Base-by-base conservation (phyloP, 2,329 filamentous ascomycete species). In the Claviceps capensis region DNA sequence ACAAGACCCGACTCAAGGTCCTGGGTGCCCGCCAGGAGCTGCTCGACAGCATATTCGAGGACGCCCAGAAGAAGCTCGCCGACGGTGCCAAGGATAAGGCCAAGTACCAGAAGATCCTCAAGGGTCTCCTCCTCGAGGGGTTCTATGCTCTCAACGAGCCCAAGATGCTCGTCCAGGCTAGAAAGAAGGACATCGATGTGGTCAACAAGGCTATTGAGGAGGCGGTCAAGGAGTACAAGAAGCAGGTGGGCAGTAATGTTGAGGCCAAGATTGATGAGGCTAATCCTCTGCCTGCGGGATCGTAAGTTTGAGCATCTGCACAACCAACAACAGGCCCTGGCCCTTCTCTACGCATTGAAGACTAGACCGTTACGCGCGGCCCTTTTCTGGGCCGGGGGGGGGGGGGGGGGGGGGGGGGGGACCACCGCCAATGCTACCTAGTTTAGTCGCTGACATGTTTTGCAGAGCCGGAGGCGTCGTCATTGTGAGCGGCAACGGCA, bases 1-100 rank as follows among this genome's bases (percentile, higher is more conserved):
- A 98, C 79, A 95, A 95, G 78, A 93, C 88, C 53, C 83, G 93
- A 55, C 83, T 98, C 70, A 85, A 85, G 67, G 85, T 98, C 52
- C 83, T 98, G 54, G 79, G 79, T 57, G 86, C 89, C 54, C 81
- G 90, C 62, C 93, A 98, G 77, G 85, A 91, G 71, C 75, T 98
- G 63, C 81, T 98, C 61, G 88, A 98, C 69, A 77, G 79, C 57
- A 83, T 98, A 67, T 98, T 97, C 67, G 85, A 94, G 67, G 71
- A 82, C 55, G 85, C 90, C 57, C 74, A 82, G 65, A 80, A 82
- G 69, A 82, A 85, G 74, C 78, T 97, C 57, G 69, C 70, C 55
- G 69, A 71, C 7, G 78, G 81, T 49, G 73, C 79, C 60, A 81
- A 83, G 68, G 84, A 90, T 65, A 77, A 83, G 72, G 70, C 60